These are phyloP conservation scores for Aschersonia sp. DNA, from an alignment of 2,329 filamentous ascomycete genomes.

Conservation along the genomic window DNA sequence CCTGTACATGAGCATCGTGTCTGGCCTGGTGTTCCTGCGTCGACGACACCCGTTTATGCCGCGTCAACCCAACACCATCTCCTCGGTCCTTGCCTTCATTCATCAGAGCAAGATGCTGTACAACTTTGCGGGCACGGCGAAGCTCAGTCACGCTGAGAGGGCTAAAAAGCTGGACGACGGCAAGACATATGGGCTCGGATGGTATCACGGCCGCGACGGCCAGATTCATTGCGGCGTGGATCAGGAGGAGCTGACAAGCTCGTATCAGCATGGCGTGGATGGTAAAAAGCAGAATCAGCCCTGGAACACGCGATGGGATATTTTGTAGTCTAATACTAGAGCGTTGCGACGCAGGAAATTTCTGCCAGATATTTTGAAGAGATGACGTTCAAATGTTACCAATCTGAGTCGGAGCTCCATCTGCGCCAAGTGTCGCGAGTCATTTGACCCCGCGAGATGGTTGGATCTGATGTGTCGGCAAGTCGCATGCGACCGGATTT, in stretches of 20 bases:
- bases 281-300: constrained; percentile 34
- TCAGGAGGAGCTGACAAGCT: constrained; percentile 53
- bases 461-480: too few relatives aligned
- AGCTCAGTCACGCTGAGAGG: constrained; percentile 47
- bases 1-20: constrained; percentile 47
- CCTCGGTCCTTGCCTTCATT: constrained; percentile 61
- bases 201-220: constrained; percentile 62
- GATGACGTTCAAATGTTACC: too few relatives aligned
- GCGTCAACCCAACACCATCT: constrained; percentile 65
- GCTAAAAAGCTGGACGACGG: constrained; percentile 40
- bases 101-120: constrained; percentile 71
- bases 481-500: too few relatives aligned
- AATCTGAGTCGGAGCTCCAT: too few relatives aligned
- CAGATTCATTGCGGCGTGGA: constrained; percentile 66
- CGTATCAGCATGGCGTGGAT: constrained; percentile 50
- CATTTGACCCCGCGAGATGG: too few relatives aligned
- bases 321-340: constrained; percentile 8
- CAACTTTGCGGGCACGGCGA: constrained; percentile 57
- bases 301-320: constrained; percentile 31
- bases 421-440: too few relatives aligned
- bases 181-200: constrained; percentile 61
- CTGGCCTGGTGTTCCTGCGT: constrained; percentile 43
- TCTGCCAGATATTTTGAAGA: too few relatives aligned
- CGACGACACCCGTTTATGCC: constrained; percentile 60
- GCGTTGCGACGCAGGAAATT: background rate